A percentile compares a stretch with the other conserved stretches of the same genome.
phyloP scores from a whole-genome alignment of 495 filamentous ascomycete genomes.

The Apodospora peruviana region DNA sequence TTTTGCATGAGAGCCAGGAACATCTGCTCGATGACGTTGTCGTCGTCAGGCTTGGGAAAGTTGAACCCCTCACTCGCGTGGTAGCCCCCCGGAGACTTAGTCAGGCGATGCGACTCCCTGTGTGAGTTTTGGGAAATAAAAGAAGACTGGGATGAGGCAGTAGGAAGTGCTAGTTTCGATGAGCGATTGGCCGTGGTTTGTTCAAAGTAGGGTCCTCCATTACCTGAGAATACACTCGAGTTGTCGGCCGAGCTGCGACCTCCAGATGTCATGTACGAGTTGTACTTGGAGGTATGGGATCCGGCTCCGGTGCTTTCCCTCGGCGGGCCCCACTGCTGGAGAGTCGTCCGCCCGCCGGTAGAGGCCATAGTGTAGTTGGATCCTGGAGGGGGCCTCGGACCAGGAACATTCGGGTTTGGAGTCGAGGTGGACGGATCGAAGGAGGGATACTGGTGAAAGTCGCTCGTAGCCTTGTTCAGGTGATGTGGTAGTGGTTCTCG shows the following conservation, averaged over 20 bases:
- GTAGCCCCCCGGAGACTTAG: constrained; percentile 43
- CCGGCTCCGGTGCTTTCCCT: constrained; percentile 46
- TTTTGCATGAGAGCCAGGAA: constrained; percentile 95
- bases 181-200: constrained; percentile 64
- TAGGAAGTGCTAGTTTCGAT: constrained; percentile 47
- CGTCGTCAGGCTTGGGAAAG: constrained; percentile 67
- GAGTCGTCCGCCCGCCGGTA: constrained; percentile 63
- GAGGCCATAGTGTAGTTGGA: constrained; percentile 62
- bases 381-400: constrained; percentile 66
- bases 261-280: constrained; percentile 57
- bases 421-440: constrained; percentile 52
- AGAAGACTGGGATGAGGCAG: constrained; percentile 44
- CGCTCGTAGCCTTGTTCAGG: constrained; percentile 66
- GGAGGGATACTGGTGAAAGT: constrained; percentile 87
- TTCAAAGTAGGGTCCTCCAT: constrained; percentile 65
- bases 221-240: constrained; percentile 58
- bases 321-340: constrained; percentile 69
- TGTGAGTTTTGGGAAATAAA: constrained; percentile 40
- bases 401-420: constrained; percentile 53
- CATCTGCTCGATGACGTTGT: constrained; percentile 82
- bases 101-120: constrained; percentile 46
- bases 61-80: constrained; percentile 56
- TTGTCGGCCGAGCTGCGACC: constrained; percentile 40
- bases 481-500: constrained; percentile 76
- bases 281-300: constrained; percentile 51